Percentiles rank a stretch among this genome's conserved stretches.
Evolutionary conservation across 331 rosid genomes (phyloP).

Genomic region (Acacia concinna): DNA sequence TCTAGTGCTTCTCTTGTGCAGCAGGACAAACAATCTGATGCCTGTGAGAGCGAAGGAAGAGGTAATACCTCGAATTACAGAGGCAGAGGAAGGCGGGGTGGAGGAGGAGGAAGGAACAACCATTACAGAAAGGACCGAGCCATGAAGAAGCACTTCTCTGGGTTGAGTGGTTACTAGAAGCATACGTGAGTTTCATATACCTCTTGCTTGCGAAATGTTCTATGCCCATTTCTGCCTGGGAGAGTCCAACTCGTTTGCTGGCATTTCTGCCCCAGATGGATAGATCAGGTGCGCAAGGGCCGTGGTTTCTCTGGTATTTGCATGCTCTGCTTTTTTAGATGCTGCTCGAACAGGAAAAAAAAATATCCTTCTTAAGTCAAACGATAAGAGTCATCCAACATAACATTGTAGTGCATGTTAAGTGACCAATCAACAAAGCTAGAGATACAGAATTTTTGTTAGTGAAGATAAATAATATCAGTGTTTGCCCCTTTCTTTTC

Average conservation of each 20-base stretch:
- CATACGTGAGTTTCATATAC: slow-evolving; percentile 2
- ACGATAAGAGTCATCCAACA: background rate
- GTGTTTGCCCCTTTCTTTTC: background rate
- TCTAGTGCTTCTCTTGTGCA: slow-evolving; percentile 39
- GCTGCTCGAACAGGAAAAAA: background rate
- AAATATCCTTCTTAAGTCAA: background rate
- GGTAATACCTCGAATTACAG: slow-evolving; percentile 48
- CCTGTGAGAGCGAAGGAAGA: slow-evolving; percentile 46
- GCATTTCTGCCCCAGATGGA: slow-evolving; percentile 1
- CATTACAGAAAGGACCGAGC: slow-evolving; percentile 82
- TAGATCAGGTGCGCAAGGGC: slow-evolving; percentile 2
- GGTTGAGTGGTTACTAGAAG: slow-evolving; percentile 63
- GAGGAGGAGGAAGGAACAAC: slow-evolving; percentile 71
- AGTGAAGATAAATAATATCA: slow-evolving; percentile 9
- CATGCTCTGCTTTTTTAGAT: background rate
- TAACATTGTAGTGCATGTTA: background rate
- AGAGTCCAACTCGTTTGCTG: background rate
- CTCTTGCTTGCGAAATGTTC: slow-evolving; percentile 18
- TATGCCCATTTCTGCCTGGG: background rate
- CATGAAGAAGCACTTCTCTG: slow-evolving; percentile 86
- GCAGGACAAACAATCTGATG: slow-evolving; percentile 51
- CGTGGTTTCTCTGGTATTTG: slow-evolving; percentile 21
- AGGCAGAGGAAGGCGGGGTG: slow-evolving; percentile 80
- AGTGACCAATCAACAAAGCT: background rate
- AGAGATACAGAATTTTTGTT: slow-evolving; percentile 1